Evolutionary conservation across 2,329 filamentous ascomycete species (phyloP).

Genomic region (Aureobasidium subglaciale): DNA sequence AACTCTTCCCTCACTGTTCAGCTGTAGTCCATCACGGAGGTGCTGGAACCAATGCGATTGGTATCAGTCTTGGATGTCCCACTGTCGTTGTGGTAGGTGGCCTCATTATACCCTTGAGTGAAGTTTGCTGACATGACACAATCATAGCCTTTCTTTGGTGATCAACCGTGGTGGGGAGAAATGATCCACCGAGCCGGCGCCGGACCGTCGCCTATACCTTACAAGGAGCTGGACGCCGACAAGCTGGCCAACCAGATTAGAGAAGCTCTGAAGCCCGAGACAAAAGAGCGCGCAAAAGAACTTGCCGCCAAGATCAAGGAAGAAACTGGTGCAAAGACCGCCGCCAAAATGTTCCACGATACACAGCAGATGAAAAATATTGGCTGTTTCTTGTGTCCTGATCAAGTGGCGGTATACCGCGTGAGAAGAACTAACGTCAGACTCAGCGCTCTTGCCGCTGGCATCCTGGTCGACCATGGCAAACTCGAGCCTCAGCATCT

Average conservation of each 20-base stretch:
- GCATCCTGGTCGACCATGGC: background rate
- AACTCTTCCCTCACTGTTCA: constrained; percentile 50
- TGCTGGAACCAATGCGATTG: constrained; percentile 52
- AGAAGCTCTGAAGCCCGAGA: constrained; percentile 36
- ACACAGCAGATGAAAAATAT: constrained; percentile 1
- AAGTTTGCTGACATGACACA: background rate
- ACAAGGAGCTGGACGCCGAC: constrained; percentile 37
- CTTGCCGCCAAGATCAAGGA: constrained; percentile 35
- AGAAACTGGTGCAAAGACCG: constrained; percentile 33
- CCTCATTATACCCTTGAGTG: rapidly evolving
- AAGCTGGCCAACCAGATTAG: constrained; percentile 41
- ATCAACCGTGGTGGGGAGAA: constrained; percentile 50
- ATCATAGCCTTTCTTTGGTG: constrained; percentile 46
- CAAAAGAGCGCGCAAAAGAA: constrained; percentile 30
- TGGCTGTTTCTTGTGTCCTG: constrained; percentile 56
- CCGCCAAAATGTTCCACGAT: constrained; percentile 35
- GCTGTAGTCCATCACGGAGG: constrained; percentile 54
- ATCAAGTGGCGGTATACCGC: constrained; percentile 63
- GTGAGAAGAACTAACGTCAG: constrained; percentile 57
- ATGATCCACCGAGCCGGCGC: constrained; percentile 46
- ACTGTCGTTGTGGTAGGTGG: constrained; percentile 41
- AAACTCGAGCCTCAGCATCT: constrained; percentile 3
- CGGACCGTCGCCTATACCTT: constrained; percentile 43
- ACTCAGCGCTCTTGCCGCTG: constrained; percentile 62
- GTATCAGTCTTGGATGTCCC: constrained; percentile 45